Evolutionary conservation across 208 protist genomes (phyloP), one percentile per base, ranked within the genome.

Genomic region (Crithidia brevicula): DNA sequence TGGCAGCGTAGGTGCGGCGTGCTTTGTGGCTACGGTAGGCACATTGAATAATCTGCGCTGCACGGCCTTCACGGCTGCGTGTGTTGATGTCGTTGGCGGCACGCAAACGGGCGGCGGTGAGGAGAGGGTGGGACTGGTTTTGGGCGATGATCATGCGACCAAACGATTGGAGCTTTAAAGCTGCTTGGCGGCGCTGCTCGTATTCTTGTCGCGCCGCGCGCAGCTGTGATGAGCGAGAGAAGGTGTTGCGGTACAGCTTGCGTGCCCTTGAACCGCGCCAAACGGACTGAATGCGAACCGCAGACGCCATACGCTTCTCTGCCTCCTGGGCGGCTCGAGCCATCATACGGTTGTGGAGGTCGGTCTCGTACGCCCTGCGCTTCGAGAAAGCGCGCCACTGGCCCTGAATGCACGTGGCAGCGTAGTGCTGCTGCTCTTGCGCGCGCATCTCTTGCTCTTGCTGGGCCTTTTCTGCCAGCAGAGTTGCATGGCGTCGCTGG

Each of bases 91-190:
- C 76, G 23, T 79, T 52, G 2, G 87, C 90, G 15, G 82, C 87
- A 23, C 81, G 82, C 15, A 78, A 58, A 18, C 88, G 79, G 10
- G 86, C 83, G 10, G 56, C 46, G 20, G 68, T 82, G 27, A 96
- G 80, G 1, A 79, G 46, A 11, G 82, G 71, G 4, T 73, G 36
- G 1, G 75, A 54, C 13, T 75, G 65, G 18, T 79, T 52, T 40
- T 64, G 58, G 11, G 67, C 79, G 52, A 89, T 82, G 50, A 96
- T 67, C 77, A 81, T 82, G 28, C 90, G 77, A 15, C 77, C 85
- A 57, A 92, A 92, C 1, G 87, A 72, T 72, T 96, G 90, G 22
- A 96, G 58, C 40, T 76, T 86, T 27, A 86, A 76, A 11, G 87
- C 82, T 3, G 87, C 90, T 40, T 83, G 69, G 38, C 81, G 73